Conservation (phyloP, 192 early-diverging fungal genomes). For the Fimicolochytrium jonesii region DNA sequence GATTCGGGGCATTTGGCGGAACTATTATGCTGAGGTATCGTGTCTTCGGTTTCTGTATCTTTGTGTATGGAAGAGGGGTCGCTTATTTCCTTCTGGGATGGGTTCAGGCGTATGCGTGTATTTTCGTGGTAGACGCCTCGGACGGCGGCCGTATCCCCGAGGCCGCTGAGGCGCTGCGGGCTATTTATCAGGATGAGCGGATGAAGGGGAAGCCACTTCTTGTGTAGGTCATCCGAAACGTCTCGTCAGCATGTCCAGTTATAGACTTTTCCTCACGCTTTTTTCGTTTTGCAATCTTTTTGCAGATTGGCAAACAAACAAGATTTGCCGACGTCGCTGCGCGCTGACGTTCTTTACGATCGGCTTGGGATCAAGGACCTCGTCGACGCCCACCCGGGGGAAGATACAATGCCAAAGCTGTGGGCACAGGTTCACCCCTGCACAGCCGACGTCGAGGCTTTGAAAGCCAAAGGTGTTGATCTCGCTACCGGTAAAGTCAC, state of each 20-base stretch:
- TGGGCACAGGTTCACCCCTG: neutral
- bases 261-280: neutral
- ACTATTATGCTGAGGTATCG: conserved; percentile 34
- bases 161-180: neutral
- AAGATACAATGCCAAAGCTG: neutral
- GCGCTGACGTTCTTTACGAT: neutral
- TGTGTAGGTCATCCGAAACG: too few species aligned
- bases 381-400: neutral
- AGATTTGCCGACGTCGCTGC: conserved; percentile 4
- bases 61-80: too few species aligned
- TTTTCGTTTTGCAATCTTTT: neutral
- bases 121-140: conserved; percentile 24
- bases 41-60: neutral
- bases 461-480: neutral
- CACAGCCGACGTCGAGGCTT: neutral
- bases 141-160: conserved; percentile 8
- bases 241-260: too few species aligned
- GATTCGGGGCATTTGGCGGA: conserved; percentile 32
- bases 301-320: conserved; percentile 30
- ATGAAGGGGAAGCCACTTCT: conserved; percentile 29
- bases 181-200: conserved; percentile 7
- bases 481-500: neutral
- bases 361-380: neutral
- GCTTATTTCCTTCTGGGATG: too few species aligned
- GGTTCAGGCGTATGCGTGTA: conserved; percentile 19